A percentile compares a stretch with the other conserved stretches of the same genome.
These are phyloP conservation scores for Sarocladium strictum DNA, from an alignment of 2,329 filamentous ascomycete species.

Conservation along the genomic window DNA sequence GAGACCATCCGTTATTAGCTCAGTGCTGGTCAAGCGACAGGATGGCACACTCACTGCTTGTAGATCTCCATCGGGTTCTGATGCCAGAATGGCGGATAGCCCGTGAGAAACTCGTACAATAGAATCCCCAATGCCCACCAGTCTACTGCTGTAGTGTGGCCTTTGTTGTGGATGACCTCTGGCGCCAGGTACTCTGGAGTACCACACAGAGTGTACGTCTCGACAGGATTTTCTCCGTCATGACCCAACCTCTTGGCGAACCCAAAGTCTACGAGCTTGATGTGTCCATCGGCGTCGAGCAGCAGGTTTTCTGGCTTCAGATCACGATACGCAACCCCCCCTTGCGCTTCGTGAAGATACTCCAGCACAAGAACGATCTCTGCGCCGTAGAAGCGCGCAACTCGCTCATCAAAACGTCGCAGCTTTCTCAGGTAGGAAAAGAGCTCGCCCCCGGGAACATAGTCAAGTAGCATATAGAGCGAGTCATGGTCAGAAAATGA, in stretches of 20 bases:
- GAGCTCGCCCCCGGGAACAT: conserved; percentile 77
- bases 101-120: conserved; percentile 79
- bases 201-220: conserved; percentile 79
- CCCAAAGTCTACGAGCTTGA: conserved; percentile 80
- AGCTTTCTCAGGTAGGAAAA: conserved; percentile 77
- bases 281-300: conserved; percentile 69
- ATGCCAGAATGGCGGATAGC: conserved; percentile 83
- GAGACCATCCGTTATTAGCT: neutral
- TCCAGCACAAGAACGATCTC: conserved; percentile 80
- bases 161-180: conserved; percentile 79
- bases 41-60: conserved; percentile 53
- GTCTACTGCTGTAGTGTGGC: conserved; percentile 69
- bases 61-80: conserved; percentile 84
- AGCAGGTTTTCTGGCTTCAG: conserved; percentile 80
- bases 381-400: conserved; percentile 75
- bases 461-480: conserved; percentile 78
- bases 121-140: conserved; percentile 85
- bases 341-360: conserved; percentile 72
- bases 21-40: neutral
- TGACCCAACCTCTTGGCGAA: conserved; percentile 73
- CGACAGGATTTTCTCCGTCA: conserved; percentile 37
- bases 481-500: conserved; percentile 77
- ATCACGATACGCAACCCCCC: conserved; percentile 73
- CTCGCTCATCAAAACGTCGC: conserved; percentile 71
- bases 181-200: conserved; percentile 81